Evolutionary conservation across 176 grass and related monocot genomes (phyloP).

Genomic region (Tillandsia fasciculata): DNA sequence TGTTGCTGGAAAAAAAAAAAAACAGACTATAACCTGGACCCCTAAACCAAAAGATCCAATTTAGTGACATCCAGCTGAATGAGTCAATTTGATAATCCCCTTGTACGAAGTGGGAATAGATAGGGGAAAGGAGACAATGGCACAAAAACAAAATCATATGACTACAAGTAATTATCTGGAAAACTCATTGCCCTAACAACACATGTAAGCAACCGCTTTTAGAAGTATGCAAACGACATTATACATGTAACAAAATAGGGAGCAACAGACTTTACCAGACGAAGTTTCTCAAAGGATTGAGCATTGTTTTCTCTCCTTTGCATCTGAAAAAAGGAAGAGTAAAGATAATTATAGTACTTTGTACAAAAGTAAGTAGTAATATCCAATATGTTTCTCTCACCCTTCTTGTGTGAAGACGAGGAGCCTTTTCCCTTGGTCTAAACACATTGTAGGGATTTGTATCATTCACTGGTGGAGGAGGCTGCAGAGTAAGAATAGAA

Average conservation of each 20-base stretch:
- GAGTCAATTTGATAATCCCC: no score
- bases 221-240: not conserved
- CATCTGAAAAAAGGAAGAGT: constrained; percentile 56
- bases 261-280: constrained; percentile 39
- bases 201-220: not conserved
- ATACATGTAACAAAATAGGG: not conserved
- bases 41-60: no score
- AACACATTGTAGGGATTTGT: constrained; percentile 99
- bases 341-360: not conserved
- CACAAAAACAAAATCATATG: no score
- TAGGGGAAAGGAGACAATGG: no score
- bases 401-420: constrained; percentile 95
- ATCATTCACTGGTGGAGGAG: constrained; percentile 88
- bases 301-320: constrained; percentile 98
- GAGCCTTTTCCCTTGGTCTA: constrained; percentile 91
- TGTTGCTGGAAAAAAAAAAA: no score
- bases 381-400: constrained; percentile 29
- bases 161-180: no score
- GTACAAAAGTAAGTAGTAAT: not conserved
- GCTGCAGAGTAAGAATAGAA: constrained; percentile 31
- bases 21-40: no score
- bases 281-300: constrained; percentile 86
- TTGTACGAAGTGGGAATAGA: no score
- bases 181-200: no score
- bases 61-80: no score